Conservation (phyloP, 2,329 filamentous ascomycete genomes). For the Davidsoniella australis region DNA sequence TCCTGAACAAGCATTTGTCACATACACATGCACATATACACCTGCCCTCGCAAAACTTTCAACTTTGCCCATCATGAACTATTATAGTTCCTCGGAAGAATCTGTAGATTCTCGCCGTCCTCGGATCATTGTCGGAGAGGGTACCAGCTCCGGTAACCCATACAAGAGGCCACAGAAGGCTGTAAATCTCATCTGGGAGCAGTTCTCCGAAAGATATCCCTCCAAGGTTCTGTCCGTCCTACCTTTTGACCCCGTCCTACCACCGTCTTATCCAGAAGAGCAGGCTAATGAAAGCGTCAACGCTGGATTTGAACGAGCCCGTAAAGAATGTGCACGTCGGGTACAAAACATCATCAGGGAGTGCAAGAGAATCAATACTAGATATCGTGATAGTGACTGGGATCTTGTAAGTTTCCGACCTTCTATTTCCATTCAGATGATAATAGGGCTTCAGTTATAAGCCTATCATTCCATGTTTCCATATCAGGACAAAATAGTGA, state of each 20-base stretch:
- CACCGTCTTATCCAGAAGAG: slow-evolving; percentile 28
- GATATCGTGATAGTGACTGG: slow-evolving; percentile 53
- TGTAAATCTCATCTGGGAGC: slow-evolving; percentile 51
- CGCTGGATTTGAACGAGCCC: slow-evolving; percentile 45
- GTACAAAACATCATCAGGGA: slow-evolving; percentile 44
- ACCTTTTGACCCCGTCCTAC: slow-evolving; percentile 43
- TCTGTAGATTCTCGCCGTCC: slow-evolving; percentile 29
- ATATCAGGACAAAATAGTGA: neutral
- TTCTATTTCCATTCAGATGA: slow-evolving; percentile 13
- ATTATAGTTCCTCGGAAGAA: slow-evolving; percentile 33
- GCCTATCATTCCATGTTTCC: neutral
- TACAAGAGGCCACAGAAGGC: slow-evolving; percentile 38
- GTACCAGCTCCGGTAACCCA: slow-evolving; percentile 18
- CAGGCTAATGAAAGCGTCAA: slow-evolving; percentile 42
- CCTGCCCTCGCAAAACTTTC: too few relatives aligned
- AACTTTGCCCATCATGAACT: slow-evolving; percentile 21
- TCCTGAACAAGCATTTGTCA: too few relatives aligned
- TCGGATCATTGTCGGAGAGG: slow-evolving; percentile 6
- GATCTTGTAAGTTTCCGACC: slow-evolving; percentile 31
- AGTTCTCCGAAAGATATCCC: slow-evolving; percentile 40
- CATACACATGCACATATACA: too few relatives aligned
- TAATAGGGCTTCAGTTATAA: neutral
- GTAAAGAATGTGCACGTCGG: slow-evolving; percentile 44
- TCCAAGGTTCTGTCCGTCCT: slow-evolving; percentile 48
- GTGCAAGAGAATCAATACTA: slow-evolving; percentile 59